Evolutionary conservation across 371 early-diverging fungal species (phyloP).

Genomic region (Lichtheimia ornata): DNA sequence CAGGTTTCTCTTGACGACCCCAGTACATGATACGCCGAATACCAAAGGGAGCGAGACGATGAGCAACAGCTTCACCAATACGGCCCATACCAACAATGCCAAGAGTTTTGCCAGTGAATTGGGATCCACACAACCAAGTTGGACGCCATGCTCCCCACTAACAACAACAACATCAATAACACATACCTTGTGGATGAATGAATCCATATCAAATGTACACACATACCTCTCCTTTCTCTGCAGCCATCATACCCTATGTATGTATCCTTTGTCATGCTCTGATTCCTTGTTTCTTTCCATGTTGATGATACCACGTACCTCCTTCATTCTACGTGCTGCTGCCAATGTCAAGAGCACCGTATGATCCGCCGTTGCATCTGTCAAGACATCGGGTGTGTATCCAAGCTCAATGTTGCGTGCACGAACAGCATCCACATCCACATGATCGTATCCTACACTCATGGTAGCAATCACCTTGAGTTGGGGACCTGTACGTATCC

Average conservation of each 20-base stretch:
- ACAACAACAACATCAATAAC: not conserved
- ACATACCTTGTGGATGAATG: too few relatives aligned
- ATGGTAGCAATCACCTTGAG: slow-evolving; percentile 71
- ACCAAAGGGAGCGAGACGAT: slow-evolving; percentile 73
- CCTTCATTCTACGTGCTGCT: slow-evolving; percentile 69
- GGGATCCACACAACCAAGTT: slow-evolving; percentile 74
- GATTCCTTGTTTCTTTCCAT: slow-evolving; percentile 47
- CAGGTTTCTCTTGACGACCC: slow-evolving; percentile 47
- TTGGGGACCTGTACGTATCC: slow-evolving; percentile 36
- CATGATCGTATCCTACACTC: slow-evolving; percentile 87
- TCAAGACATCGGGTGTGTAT: slow-evolving; percentile 85
- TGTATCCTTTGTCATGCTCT: slow-evolving; percentile 33
- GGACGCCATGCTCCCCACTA: slow-evolving; percentile 74
- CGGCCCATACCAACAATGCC: slow-evolving; percentile 88
- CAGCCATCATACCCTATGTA: not conserved
- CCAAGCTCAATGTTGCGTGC: slow-evolving; percentile 65
- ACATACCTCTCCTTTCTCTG: not conserved
- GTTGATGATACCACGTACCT: slow-evolving; percentile 49
- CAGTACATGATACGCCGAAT: slow-evolving; percentile 58
- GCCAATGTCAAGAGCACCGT: slow-evolving; percentile 75
- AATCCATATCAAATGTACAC: not conserved
- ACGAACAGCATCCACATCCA: slow-evolving; percentile 57
- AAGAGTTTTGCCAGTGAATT: slow-evolving; percentile 75
- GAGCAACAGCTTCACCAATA: slow-evolving; percentile 78
- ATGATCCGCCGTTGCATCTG: slow-evolving; percentile 87